Base-by-base conservation (phyloP, 2,329 filamentous ascomycete genomes). In the Rutstroemia sp. region DNA sequence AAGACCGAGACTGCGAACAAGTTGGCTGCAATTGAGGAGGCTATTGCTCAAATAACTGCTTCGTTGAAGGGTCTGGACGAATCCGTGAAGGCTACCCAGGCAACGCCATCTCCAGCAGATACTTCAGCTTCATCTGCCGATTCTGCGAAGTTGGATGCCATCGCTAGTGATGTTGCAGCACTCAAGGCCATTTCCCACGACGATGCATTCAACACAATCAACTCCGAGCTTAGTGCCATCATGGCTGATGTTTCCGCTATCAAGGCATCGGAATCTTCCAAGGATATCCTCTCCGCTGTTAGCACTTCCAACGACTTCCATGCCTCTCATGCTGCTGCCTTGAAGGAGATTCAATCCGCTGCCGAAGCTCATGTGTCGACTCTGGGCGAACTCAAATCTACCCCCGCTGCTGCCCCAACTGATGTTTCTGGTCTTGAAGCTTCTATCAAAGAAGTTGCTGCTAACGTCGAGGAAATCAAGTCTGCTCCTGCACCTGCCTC, bases 11-110 rank as follows among this genome's bases (percentile, higher is more conserved):
- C 62, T 5, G 45, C 62, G 5, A 59, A 52, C 44, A 65, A 66
- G 48, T 42, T 68, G n/a, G 54, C 61, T 44, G 60, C 65, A 12
- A 52, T 69, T 14, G 65, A 69, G 49, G 58, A 59, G 46, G 60
- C 63, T 14, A 56, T 68, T 45, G 57, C 61, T 17, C 58, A 64
- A 21, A 65, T 69, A 34, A 63, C 59, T 17, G 58, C 61, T 21
- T 61, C 62, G 1, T 58, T 67, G 52, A 57, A 59, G n/a, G 64
- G 61, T 17, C 56, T 68, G 25, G 60, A 57, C 46, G 65, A 58
- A 17, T 60, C 58, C 51, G 47, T 68, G 17, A 65, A 65, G 58
- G 54, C 51, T 14, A 49, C 64, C 5, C 61, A 65, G 52, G 59
- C 63, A 39, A 58, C 64, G 30, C 57, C 66, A 61, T 59, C 61